Base-by-base conservation (phyloP, 495 filamentous ascomycete genomes). In the Beverwykella pulmonaria region DNA sequence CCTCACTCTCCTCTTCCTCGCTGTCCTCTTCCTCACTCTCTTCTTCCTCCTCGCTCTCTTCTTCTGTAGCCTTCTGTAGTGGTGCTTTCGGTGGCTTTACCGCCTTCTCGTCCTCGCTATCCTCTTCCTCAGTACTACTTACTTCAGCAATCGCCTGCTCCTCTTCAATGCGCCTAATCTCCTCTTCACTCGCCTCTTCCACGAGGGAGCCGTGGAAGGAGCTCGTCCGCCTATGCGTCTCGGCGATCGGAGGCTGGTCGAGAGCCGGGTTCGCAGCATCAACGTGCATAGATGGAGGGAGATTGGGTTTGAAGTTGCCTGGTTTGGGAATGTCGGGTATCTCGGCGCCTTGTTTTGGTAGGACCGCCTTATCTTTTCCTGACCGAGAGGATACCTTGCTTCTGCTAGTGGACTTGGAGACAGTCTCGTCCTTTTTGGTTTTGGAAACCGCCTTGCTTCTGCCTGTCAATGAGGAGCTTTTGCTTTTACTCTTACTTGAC, bases 101-200 rank as follows among this genome's bases (percentile, higher is more conserved):
- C 39, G 4, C 53, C 56, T n/a, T 56, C 54, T 36, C 56, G 39
- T 71, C 73, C 52, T 69, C 74, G 44, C 67, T 60, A 22, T 74
- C 70, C 20, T 74, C 53, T n/a, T 67, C 67, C 53, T 75, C 63
- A 20, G 57, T 57, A 53, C 67, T 71, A 32, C 53, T 58, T 15
- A 56, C 73, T 59, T 75, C 73, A 9, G 61, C 19, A 61, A 69
- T 73, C 36, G 64, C 54, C 48, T 59, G 29, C 20, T 57, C 44
- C 25, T 63, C 12, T 60, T 74, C 74, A 50, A 70, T 59, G 59
- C 55, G 55, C 70, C 65, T 69, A 12, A 74, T 71, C 63, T 74
- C 69, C 47, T 67, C 73, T 44, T 54, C 49, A 55, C 59, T 61
- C 44, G 61, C 71, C 49, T 46, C 27, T 19, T 58, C 59, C 3